Percentiles rank a stretch among this genome's conserved stretches.
These are phyloP conservation scores for Rubia tinctorum DNA, from an alignment of 305 asterid genomes.

Conservation along the genomic window DNA sequence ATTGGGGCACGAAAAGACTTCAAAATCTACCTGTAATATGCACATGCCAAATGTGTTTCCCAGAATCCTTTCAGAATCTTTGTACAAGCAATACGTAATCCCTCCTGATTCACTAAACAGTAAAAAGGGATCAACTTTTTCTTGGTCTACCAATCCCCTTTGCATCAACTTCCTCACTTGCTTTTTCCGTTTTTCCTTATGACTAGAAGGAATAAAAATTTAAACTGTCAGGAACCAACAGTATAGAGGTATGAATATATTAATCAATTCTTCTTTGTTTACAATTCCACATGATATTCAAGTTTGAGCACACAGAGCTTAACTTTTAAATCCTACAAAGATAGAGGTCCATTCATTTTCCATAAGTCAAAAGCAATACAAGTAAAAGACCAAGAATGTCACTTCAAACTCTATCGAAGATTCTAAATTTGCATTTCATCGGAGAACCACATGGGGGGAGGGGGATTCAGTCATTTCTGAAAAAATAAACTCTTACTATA, in stretches of 20 bases:
- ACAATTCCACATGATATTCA: background rate
- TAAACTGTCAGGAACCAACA: conserved; percentile 1
- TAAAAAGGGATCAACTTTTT: conserved; percentile 64
- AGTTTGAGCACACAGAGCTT: background rate
- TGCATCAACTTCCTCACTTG: conserved; percentile 66
- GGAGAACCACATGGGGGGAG: background rate
- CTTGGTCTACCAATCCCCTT: conserved; percentile 64
- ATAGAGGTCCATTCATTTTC: background rate
- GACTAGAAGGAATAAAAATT: conserved; percentile 38
- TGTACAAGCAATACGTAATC: conserved; percentile 74
- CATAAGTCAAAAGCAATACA: background rate
- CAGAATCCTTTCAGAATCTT: conserved; percentile 84
- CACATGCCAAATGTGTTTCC: conserved; percentile 99
- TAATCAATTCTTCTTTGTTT: background rate
- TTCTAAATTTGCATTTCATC: background rate
- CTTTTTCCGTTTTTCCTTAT: conserved; percentile 68
- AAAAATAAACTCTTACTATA: background rate
- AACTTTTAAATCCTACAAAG: background rate
- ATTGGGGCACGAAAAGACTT: conserved; percentile 12
- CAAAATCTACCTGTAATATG: conserved; percentile 70
- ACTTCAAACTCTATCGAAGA: background rate
- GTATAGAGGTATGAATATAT: conserved; percentile 4
- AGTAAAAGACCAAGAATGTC: background rate
- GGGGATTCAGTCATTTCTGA: too few species aligned
- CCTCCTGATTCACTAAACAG: conserved; percentile 72